Base-by-base conservation (phyloP, 129 eudicot genomes). In the Calendula officinalis region DNA sequence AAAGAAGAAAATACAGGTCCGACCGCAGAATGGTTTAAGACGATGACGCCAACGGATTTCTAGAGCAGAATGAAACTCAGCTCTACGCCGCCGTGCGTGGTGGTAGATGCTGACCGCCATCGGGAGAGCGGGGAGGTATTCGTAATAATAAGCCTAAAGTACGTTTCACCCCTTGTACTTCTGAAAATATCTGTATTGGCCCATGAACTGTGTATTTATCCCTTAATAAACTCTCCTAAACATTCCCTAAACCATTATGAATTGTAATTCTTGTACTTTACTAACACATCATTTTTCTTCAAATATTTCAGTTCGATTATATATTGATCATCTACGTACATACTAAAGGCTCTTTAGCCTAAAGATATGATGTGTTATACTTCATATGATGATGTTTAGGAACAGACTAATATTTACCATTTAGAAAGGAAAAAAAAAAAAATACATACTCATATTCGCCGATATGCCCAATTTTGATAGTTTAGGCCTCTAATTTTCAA, bases 51-150 rank as follows among this genome's bases (percentile, higher is more conserved):
- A 40, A 7, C 30, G 56, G 70, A 42, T 10, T 41, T 9, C 38
- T 12, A 41, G 46, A 45, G 14, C 13, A 39, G 59, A 40, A 58
- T 58, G 9, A 16, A 70, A 17, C 17, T 16, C 57, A 17, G 75
- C 33, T 10, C 38, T 40, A 53, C 45, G 50, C 62, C 56, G 64
- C 70, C 58, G 59, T 45, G 58, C 4, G 57, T 30, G 48, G 69
- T 42, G 44, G 67, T 22, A 8, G 62, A 70, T 41, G 36, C 27
- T 62, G 69, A 51, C 13, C 7, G 76, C 37, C 61, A 14, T 62
- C 39, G 69, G 45, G 12, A 43, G 46, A 71, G 5, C 0, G 49
- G 12, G 7, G 41, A 12, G 58, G 27, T 15, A 10, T 10, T 27
- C 7, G 67, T 17, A 48, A 40, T 36, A 36, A 37, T 8, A 17